Base-by-base conservation (phyloP, 495 filamentous ascomycete genomes). In the Talaromyces wortmannii region DNA sequence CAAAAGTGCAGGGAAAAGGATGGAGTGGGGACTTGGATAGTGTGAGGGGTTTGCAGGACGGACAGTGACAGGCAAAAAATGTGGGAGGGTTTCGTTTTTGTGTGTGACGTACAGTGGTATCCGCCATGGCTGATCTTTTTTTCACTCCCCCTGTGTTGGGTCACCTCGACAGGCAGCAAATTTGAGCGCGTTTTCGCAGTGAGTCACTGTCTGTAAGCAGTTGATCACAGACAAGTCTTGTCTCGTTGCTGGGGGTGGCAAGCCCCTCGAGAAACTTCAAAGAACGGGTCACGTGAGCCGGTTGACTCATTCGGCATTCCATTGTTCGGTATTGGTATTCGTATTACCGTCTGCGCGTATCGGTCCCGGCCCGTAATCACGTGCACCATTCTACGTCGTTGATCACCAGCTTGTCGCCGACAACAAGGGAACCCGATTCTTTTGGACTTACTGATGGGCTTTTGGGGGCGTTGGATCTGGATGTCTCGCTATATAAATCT, bases 81-180 rank as follows among this genome's bases (percentile, higher is more conserved):
- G 45, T 48, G 45, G 23, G 23, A 48, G 45, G 45, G 15, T 11
- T 40, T 40, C 13, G 15, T 11, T 40, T 40, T 40, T 40, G 36
- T 40, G 36, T 40, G 36, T 40, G 73, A 82, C 80, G 73, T 83
- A 83, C 83, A 66, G 36, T 10, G 36, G 36, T 13, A 40, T 40
- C 36, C 36, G 36, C 36, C 36, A 40, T 40, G 23, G 4, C 23
- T 23, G 23, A 23, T 23, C 23, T 23, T 23, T 23, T 23, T 23
- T 23, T 23, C 23, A 23, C 23, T 23, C 23, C 23, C 23, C 23
- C 23, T 23, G 23, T 23, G 23, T 23, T 23, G 23, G 4, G 23
- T 23, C 23, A 23, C 23, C 23, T 23, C 23, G 23, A 23, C 23
- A 23, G 23, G 23, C 23, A 23, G 23, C 23, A 23, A 23, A 23